Conservation (phyloP, 257 asterid genomes). For the Ligustrum vulgare region DNA sequence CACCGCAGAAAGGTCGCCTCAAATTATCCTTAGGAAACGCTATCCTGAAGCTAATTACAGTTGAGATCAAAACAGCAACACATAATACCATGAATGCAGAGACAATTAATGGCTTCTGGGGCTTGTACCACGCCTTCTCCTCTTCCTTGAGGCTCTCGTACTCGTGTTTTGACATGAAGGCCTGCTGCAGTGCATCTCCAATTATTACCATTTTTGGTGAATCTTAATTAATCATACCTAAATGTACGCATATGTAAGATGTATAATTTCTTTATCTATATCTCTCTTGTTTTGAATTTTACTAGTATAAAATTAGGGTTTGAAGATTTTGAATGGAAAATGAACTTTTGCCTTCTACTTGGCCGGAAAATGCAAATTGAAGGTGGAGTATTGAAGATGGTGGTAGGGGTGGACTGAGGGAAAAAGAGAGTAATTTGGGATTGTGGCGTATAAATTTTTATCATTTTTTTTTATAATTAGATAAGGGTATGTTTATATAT, state of each 20-base stretch:
- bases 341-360: too few relatives aligned
- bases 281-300: background rate
- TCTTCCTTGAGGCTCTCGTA: slow-evolving; percentile 80
- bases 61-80: slow-evolving; percentile 49
- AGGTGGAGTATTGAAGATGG: too few relatives aligned
- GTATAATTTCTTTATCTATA: background rate
- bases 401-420: too few relatives aligned
- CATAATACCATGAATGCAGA: slow-evolving; percentile 38
- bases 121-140: slow-evolving; percentile 73
- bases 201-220: slow-evolving; percentile 50
- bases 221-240: background rate
- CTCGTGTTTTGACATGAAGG: slow-evolving; percentile 91
- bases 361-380: too few relatives aligned
- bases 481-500: too few relatives aligned
- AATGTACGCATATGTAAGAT: background rate
- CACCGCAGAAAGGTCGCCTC: slow-evolving; percentile 83
- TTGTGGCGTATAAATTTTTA: too few relatives aligned
- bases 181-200: slow-evolving; percentile 86
- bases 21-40: slow-evolving; percentile 52
- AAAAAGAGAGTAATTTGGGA: too few relatives aligned
- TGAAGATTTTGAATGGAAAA: background rate
- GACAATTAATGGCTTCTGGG: slow-evolving; percentile 53
- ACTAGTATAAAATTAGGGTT: background rate
- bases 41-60: too few relatives aligned
- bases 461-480: too few relatives aligned